A percentile compares a stretch with the other conserved stretches of the same genome.
Evolutionary conservation across 1,284 basidiomycete species (phyloP).

Genomic region (Abortiporus biennis): DNA sequence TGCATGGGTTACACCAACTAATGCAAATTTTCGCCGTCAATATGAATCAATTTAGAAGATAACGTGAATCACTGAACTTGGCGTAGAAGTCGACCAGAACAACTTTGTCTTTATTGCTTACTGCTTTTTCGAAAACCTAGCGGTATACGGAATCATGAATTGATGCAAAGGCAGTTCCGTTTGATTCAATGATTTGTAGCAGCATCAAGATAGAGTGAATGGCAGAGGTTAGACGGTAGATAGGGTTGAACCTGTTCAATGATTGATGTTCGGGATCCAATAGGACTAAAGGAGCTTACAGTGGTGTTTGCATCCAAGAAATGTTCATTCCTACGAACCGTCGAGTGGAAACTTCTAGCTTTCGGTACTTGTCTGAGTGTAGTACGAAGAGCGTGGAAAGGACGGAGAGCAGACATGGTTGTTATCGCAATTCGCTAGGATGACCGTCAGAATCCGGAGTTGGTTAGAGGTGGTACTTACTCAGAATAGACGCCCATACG

Average conservation of each 20-base stretch:
- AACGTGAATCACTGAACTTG: slow-evolving; percentile 41
- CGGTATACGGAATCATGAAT: too few species aligned
- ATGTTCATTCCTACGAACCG: slow-evolving; percentile 22
- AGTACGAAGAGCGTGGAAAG: not conserved
- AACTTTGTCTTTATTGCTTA: slow-evolving; percentile 38
- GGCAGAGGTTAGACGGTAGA: not conserved
- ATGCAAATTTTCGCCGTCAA: not conserved
- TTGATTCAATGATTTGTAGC: not conserved
- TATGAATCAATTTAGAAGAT: not conserved
- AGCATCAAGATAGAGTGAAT: not conserved
- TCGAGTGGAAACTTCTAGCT: slow-evolving; percentile 19
- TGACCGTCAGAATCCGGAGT: too few species aligned
- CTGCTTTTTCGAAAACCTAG: slow-evolving; percentile 48
- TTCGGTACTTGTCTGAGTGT: not conserved
- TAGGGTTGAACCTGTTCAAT: not conserved
- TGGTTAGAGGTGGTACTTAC: too few species aligned
- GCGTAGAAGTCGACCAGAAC: slow-evolving; percentile 75
- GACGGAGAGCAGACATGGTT: slow-evolving; percentile 6
- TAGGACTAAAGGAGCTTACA: slow-evolving; percentile 19
- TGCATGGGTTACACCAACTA: slow-evolving; percentile 76
- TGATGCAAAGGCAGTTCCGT: not conserved
- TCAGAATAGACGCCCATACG: too few species aligned
- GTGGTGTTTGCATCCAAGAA: slow-evolving; percentile 27
- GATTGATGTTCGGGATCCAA: too few species aligned
- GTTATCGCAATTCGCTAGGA: not conserved